A percentile compares a stretch with the other conserved stretches of the same genome.
Evolutionary conservation across 2,329 filamentous ascomycete genomes (phyloP).

Genomic region (Madurella mycetomatis): DNA sequence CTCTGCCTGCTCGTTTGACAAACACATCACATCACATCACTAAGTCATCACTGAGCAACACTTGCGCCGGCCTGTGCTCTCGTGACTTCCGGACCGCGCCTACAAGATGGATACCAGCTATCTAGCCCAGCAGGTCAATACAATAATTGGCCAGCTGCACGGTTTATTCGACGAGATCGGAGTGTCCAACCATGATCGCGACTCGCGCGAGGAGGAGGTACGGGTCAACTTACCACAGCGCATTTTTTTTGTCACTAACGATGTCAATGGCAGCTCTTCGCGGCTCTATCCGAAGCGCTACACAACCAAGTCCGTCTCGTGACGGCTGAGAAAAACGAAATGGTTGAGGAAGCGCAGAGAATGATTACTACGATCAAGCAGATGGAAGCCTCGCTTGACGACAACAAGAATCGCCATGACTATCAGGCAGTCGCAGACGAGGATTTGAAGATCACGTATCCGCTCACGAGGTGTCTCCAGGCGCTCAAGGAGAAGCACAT

Average conservation of each 20-base stretch:
- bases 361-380: conserved; percentile 84
- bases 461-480: conserved; percentile 74
- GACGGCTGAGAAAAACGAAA: conserved; percentile 79
- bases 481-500: conserved; percentile 79
- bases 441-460: conserved; percentile 73
- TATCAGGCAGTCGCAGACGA: conserved; percentile 54
- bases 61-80: not conserved
- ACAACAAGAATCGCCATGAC: conserved; percentile 62
- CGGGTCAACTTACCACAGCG: conserved; percentile 25
- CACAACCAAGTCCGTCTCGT: conserved; percentile 85
- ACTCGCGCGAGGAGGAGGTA: conserved; percentile 85
- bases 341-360: conserved; percentile 84
- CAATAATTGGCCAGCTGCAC: conserved; percentile 88
- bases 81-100: not conserved
- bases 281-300: conserved; percentile 84
- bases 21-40: conserved; percentile 12
- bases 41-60: conserved; percentile 2
- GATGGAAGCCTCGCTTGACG: conserved; percentile 87
- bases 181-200: conserved; percentile 87
- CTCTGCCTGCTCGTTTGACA: not conserved
- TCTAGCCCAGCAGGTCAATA: conserved; percentile 90
- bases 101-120: conserved; percentile 82
- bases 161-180: conserved; percentile 97
- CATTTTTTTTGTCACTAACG: conserved; percentile 13
- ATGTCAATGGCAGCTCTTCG: conserved; percentile 64